These are phyloP conservation scores for Aeminium ludgeri DNA, from an alignment of 495 filamentous ascomycete species.

Conservation along the genomic window DNA sequence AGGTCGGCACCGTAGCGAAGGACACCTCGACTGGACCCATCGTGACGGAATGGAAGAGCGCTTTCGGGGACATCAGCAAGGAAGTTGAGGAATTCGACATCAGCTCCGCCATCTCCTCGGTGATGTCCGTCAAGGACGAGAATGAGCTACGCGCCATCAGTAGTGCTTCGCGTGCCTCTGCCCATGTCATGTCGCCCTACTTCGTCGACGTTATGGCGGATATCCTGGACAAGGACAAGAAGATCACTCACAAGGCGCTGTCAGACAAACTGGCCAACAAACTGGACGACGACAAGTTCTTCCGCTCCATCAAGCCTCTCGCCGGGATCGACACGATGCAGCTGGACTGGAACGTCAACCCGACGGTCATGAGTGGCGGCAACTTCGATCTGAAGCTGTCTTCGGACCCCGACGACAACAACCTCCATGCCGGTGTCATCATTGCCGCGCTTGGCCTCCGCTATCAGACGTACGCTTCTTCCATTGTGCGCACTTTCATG, in stretches of 20 bases:
- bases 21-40: slow-evolving; percentile 76
- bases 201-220: slow-evolving; percentile 96
- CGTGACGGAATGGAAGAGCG: slow-evolving; percentile 85
- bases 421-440: slow-evolving; percentile 86
- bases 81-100: slow-evolving; percentile 86
- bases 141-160: slow-evolving; percentile 86
- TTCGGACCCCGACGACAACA: slow-evolving; percentile 56
- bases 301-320: slow-evolving; percentile 71
- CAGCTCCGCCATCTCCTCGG: slow-evolving; percentile 56
- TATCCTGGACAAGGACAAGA: slow-evolving; percentile 86
- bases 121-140: slow-evolving; percentile 90
- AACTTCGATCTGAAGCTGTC: slow-evolving; percentile 77
- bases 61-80: slow-evolving; percentile 54
- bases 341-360: slow-evolving; percentile 83
- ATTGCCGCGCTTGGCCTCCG: slow-evolving; percentile 76
- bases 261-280: slow-evolving; percentile 73
- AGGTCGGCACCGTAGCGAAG: slow-evolving; percentile 71
- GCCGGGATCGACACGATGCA: slow-evolving; percentile 76
- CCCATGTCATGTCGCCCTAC: slow-evolving; percentile 79
- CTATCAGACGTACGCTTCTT: slow-evolving; percentile 85
- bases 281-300: slow-evolving; percentile 84
- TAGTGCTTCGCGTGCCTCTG: slow-evolving; percentile 80
- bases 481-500: slow-evolving; percentile 81
- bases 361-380: slow-evolving; percentile 89
- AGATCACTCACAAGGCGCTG: slow-evolving; percentile 75